These are phyloP conservation scores for Galerina sulciceps DNA, from an alignment of 768 basidiomycete genomes.

Conservation along the genomic window DNA sequence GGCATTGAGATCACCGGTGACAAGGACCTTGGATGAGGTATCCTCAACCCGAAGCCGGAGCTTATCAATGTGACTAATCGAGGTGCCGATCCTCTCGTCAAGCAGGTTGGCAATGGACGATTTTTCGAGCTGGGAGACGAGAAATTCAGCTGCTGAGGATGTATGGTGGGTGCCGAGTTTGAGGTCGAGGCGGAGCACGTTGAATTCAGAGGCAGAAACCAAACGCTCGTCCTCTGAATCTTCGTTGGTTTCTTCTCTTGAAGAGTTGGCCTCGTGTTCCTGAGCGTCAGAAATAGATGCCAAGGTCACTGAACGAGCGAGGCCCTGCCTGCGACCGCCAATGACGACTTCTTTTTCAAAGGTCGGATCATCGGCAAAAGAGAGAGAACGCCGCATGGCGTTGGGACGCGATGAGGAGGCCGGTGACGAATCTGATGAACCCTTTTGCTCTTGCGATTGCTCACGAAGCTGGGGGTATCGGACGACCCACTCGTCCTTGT, in stretches of 20 bases:
- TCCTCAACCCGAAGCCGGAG: conserved; percentile 88
- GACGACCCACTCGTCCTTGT: conserved; percentile 85
- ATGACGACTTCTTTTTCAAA: conserved; percentile 70
- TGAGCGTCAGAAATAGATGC: conserved; percentile 52
- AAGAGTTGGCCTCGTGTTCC: conserved; percentile 37
- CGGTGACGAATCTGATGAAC: conserved; percentile 24
- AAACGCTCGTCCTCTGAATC: conserved; percentile 35
- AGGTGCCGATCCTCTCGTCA: conserved; percentile 78
- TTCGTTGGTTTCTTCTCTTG: conserved; percentile 30
- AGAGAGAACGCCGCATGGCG: conserved; percentile 65
- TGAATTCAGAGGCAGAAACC: conserved; percentile 67
- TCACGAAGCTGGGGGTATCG: conserved; percentile 81
- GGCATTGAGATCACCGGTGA: conserved; percentile 97
- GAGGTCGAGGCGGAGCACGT: conserved; percentile 90
- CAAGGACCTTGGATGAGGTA: conserved; percentile 93
- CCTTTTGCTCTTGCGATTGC: conserved; percentile 33
- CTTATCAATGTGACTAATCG: conserved; percentile 80
- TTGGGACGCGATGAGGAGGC: conserved; percentile 37
- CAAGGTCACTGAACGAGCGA: conserved; percentile 64
- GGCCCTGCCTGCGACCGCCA: conserved; percentile 47
- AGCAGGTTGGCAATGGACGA: conserved; percentile 90
- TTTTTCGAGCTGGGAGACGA: conserved; percentile 93
- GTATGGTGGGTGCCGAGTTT: conserved; percentile 82
- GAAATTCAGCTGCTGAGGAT: conserved; percentile 62
- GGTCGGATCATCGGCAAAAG: conserved; percentile 84